A percentile compares a stretch with the other conserved stretches of the same genome.
Conservation (phyloP, 192 early-diverging fungal species). For the Coemansia sp. region DNA sequence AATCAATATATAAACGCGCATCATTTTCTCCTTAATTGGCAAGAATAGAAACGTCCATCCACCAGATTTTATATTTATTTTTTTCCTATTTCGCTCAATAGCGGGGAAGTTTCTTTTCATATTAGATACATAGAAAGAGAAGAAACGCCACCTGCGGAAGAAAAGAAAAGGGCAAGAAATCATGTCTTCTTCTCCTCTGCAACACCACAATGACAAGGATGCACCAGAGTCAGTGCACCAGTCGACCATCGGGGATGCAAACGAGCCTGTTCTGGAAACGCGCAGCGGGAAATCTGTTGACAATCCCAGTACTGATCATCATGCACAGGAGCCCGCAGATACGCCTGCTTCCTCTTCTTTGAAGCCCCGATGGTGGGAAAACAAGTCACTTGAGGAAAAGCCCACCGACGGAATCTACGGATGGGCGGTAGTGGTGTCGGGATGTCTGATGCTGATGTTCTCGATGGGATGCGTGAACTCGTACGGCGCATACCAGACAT, state of each 20-base stretch:
- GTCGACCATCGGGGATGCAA: background rate
- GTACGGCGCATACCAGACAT: slow-evolving; percentile 58
- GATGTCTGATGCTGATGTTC: slow-evolving; percentile 53
- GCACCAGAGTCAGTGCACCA: background rate
- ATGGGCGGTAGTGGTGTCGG: slow-evolving; percentile 57
- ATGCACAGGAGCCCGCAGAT: too few relatives aligned
- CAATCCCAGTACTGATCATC: background rate
- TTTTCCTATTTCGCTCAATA: too few relatives aligned
- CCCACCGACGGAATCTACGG: slow-evolving; percentile 49
- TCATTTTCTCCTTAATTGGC: too few relatives aligned
- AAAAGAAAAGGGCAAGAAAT: background rate
- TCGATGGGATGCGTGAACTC: slow-evolving; percentile 59
- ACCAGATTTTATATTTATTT: too few relatives aligned
- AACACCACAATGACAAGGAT: background rate
- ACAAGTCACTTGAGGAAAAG: slow-evolving; percentile 31
- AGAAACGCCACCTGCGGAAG: background rate
- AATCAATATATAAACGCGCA: too few relatives aligned
- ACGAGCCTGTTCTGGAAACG: background rate
- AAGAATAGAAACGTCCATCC: too few relatives aligned
- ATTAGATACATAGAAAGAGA: too few relatives aligned
- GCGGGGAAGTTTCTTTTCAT: too few relatives aligned
- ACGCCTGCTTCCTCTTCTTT: background rate
- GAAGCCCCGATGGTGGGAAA: slow-evolving; percentile 44
- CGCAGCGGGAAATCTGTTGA: background rate
- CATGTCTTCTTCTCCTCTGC: background rate